Evolutionary conservation across 2,329 filamentous ascomycete genomes (phyloP), one percentile per base, ranked within the genome.

Genomic region (Fusarium mexicanum): DNA sequence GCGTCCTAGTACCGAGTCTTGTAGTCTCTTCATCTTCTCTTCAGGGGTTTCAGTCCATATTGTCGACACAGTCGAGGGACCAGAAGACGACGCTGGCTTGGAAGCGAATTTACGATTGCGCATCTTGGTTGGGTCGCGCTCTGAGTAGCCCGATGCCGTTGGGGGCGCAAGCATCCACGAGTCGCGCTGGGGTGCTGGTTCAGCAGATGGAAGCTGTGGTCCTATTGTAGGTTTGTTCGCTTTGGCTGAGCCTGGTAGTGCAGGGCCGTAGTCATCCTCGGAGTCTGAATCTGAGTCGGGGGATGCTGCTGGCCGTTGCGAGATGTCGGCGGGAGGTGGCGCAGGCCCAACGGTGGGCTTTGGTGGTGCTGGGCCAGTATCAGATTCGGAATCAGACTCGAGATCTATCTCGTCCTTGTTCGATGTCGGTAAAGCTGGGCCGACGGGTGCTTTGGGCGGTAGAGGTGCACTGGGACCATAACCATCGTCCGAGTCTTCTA

Each of bases 41-140:
- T 96, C 93, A 0, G 94, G 93, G 14, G 94, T 98, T 82, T 98
- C 96, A 2, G 94, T 95, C 96, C 96, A 98, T 48, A 96, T 90
- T 29, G 90, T 91, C 79, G 89, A 88, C 51, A 94, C 87, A 9
- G 80, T 82, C 16, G 78, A 71, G 16, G 75, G 76, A 16, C 77
- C 70, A 1, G 80, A 77, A 8, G 80, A 79, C 6, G 84, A 81
- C 20, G 85, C 81, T 18, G 85, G 84, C 8, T 89, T 88, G 43
- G 92, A 93, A 59, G 94, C 91, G 85, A 98, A 98, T 75, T 94
- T 95, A 69, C 94, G 92, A 72, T 91, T 92, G 77, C 92, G 91
- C 68, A 96, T 86, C 82, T 95, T 95, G 9, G 94, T 96, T 2
- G 96, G 94, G 82, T 98, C 95, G 75, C 85, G 93, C 85, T 81